Base-by-base conservation (phyloP, 1,284 basidiomycete genomes). In the Entoloma clypeatum region DNA sequence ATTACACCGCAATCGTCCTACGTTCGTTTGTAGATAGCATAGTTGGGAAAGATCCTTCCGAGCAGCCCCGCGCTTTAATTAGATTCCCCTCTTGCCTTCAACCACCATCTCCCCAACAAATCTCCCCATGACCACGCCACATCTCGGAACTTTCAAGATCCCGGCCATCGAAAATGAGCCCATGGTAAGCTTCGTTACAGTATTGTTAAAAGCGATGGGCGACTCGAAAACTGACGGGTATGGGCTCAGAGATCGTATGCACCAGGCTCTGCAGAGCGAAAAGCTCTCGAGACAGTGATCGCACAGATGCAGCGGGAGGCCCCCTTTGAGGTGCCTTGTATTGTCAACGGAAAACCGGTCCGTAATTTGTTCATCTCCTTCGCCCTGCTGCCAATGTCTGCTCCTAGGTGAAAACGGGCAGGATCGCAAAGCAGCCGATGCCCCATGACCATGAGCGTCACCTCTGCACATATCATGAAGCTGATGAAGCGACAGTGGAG, bases 341-440 rank as follows among this genome's bases (percentile, higher is more conserved):
- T 99, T 52, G 78, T 99, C 57, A 90, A 97, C 59, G 95, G 96
- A 45, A 83, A 91, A 65, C 77, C 81, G 56, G 91, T 92, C 51
- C 52, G 83, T 64, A 17, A n/a, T n/a, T n/a, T n/a, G n/a, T n/a
- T 28, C 27, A 14, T 25, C 25, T 27, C 36, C 6, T 37, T 25
- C 34, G n/a, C 21, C 14, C 39, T 16, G 14, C 26, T 17, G 24
- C 28, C 11, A 10, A 26, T 18, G 34, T 2, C 25, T 16, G 14
- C 48, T 23, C 34, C 13, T 54, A 91, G 89, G 73, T 96, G 65
- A 91, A 79, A 64, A 92, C 92, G 2, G 89, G 89, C 53, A 84
- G 84, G 55, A 64, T 86, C 44, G 79, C 78, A 28, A 84, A 82
- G 57, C 93, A 96, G 62, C 69, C 74, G 34, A 77, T 94, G 58